Conservation (phyloP, 305 asterid species). For the Solanum hybrid region DNA sequence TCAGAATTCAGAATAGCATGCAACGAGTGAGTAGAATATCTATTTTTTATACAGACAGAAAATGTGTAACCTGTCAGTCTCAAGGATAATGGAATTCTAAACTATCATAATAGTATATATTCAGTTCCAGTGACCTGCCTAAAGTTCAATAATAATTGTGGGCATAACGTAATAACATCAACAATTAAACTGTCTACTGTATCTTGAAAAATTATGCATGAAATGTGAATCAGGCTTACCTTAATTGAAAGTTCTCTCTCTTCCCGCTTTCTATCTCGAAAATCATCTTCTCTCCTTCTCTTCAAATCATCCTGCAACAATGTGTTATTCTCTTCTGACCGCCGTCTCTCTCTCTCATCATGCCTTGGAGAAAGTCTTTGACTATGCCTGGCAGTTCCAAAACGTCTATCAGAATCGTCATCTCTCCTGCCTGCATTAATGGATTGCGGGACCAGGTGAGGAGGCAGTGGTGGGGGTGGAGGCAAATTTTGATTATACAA, state of each 20-base stretch:
- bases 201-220: neutral
- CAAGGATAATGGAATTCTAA: neutral
- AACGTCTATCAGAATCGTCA: slow-evolving; percentile 87
- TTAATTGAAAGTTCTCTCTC: slow-evolving; percentile 67
- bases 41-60: neutral
- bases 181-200: neutral
- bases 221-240: slow-evolving; percentile 32
- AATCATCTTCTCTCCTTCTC: slow-evolving; percentile 89
- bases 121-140: neutral
- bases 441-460: slow-evolving; percentile 79
- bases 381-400: slow-evolving; percentile 65
- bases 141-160: neutral
- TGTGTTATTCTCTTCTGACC: slow-evolving; percentile 82
- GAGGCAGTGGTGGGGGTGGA: slow-evolving; percentile 99
- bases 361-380: slow-evolving; percentile 95
- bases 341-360: slow-evolving; percentile 84
- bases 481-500: slow-evolving; percentile 77
- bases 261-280: slow-evolving; percentile 88
- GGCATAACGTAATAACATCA: neutral
- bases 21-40: neutral
- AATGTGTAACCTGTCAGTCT: neutral
- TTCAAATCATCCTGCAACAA: slow-evolving; percentile 71
- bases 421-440: slow-evolving; percentile 65
- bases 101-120: neutral
- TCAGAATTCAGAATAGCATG: neutral